Evolutionary conservation across 2,329 filamentous ascomycete species (phyloP).

Genomic region (Cordyceps fumosorosea): DNA sequence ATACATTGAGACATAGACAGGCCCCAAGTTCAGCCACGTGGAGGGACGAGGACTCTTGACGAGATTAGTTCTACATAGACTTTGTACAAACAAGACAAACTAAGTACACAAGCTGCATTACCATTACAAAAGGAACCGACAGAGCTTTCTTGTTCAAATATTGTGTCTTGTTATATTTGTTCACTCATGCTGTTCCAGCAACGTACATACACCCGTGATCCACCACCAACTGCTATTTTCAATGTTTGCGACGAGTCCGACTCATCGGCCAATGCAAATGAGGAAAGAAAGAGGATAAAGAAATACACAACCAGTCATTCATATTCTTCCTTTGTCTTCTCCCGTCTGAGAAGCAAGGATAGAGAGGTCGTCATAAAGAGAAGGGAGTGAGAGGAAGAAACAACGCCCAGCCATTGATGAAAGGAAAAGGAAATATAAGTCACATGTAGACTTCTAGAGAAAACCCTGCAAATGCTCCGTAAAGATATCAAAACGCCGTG

Average conservation of each 20-base stretch:
- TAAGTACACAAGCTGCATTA: background rate
- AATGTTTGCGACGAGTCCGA: background rate
- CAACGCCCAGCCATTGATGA: background rate
- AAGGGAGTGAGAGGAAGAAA: background rate
- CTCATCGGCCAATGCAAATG: background rate
- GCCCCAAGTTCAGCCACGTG: too few species aligned
- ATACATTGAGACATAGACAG: too few species aligned
- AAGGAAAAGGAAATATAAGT: background rate
- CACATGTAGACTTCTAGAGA: background rate
- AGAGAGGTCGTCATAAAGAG: background rate
- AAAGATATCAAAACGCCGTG: slow-evolving; percentile 1
- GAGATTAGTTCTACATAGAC: too few species aligned
- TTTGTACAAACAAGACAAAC: background rate
- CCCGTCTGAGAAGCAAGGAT: background rate
- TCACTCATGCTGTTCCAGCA: background rate
- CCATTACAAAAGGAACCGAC: background rate
- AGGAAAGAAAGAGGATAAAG: background rate
- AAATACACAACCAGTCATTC: background rate
- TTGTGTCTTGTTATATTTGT: background rate
- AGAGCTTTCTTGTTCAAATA: background rate
- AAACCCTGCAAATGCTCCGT: background rate
- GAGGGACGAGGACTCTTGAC: too few species aligned
- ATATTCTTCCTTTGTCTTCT: background rate
- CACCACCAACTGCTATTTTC: background rate
- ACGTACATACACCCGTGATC: background rate